Percentiles rank a stretch among this genome's conserved stretches.
Evolutionary conservation across 2,329 filamentous ascomycete species (phyloP).

Genomic region (Teratosphaeria destructans): DNA sequence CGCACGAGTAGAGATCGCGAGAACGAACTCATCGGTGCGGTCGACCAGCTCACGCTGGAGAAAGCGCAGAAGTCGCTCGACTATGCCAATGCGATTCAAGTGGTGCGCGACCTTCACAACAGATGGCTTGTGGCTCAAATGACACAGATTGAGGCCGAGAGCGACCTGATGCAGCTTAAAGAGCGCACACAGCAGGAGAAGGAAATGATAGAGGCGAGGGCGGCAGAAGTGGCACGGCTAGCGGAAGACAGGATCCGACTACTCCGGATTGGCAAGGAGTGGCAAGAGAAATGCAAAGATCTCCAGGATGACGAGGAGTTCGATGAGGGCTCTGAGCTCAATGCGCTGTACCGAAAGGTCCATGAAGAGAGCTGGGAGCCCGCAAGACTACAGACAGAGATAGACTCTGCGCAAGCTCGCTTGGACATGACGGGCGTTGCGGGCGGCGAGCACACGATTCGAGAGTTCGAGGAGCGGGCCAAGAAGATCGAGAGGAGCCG

Average conservation of each 20-base stretch:
- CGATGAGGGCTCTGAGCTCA: conserved; percentile 11
- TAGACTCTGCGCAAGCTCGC: conserved; percentile 61
- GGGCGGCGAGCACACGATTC: conserved; percentile 51
- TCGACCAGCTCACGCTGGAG: conserved; percentile 18
- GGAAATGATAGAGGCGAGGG: conserved; percentile 39
- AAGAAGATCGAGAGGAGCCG: conserved; percentile 58
- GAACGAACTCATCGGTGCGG: conserved; percentile 36
- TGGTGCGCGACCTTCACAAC: conserved; percentile 52
- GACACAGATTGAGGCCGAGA: conserved; percentile 63
- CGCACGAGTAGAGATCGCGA: conserved; percentile 38
- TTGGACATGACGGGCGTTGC: conserved; percentile 60
- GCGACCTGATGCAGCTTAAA: conserved; percentile 62
- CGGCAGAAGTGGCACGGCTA: conserved; percentile 27
- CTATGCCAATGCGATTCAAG: conserved; percentile 51
- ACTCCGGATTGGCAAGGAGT: not conserved
- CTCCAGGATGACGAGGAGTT: conserved; percentile 13
- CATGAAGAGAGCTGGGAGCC: conserved; percentile 27
- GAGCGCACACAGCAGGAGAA: conserved; percentile 53
- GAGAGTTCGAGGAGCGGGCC: conserved; percentile 65
- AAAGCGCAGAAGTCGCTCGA: conserved; percentile 37
- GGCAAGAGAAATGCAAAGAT: conserved; percentile 8
- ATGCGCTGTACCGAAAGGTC: conserved; percentile 19
- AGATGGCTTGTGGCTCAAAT: conserved; percentile 58
- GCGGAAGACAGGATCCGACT: conserved; percentile 18
- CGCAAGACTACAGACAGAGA: conserved; percentile 60